These are phyloP conservation scores for Diplodia sapinea DNA, from an alignment of 2,329 filamentous ascomycete species.

Conservation along the genomic window DNA sequence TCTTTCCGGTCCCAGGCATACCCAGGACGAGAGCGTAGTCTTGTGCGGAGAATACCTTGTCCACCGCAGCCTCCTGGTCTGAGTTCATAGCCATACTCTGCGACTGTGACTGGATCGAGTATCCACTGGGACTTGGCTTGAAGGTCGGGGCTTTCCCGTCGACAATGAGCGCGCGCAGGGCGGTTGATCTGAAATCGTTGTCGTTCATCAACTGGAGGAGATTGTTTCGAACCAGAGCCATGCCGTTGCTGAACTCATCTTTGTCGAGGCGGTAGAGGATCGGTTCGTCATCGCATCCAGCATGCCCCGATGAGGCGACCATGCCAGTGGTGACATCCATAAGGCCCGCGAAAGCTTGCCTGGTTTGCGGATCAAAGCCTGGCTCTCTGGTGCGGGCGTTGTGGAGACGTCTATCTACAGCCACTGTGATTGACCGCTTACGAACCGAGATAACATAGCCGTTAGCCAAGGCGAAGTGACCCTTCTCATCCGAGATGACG, in stretches of 20 bases:
- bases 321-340: constrained; percentile 71
- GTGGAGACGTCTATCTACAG: constrained; percentile 87
- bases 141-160: constrained; percentile 77
- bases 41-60: constrained; percentile 93
- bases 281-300: constrained; percentile 58
- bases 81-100: constrained; percentile 75
- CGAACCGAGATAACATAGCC: constrained; percentile 84
- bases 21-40: constrained; percentile 97
- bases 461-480: constrained; percentile 92
- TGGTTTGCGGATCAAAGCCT: constrained; percentile 75
- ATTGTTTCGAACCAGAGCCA: constrained; percentile 94
- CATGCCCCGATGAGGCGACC: constrained; percentile 35
- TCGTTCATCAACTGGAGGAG: constrained; percentile 90
- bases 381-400: constrained; percentile 77
- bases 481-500: constrained; percentile 93
- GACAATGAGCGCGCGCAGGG: constrained; percentile 80
- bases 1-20: constrained; percentile 98
- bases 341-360: constrained; percentile 88
- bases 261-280: constrained; percentile 88
- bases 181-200: constrained; percentile 69
- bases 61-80: constrained; percentile 84
- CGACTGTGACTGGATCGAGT: constrained; percentile 60
- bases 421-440: constrained; percentile 79
- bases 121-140: constrained; percentile 68
- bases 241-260: constrained; percentile 97